Evolutionary conservation across 257 asterid species (phyloP), one percentile per base, ranked within the genome.

Genomic region (Plectranthus barbatus): DNA sequence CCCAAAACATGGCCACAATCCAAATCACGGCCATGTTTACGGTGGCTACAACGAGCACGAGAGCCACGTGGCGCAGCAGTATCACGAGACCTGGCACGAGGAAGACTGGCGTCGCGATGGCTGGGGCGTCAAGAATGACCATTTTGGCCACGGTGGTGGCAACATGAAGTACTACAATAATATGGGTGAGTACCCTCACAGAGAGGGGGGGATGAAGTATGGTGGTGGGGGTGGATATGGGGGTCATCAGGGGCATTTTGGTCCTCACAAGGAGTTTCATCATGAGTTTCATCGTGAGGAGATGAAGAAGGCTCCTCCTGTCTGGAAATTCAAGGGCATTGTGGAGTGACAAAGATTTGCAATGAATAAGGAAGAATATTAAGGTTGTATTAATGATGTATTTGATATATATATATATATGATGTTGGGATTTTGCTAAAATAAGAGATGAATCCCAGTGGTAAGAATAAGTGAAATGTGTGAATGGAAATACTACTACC

Each of bases 251-350:
- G 58, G 48, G 21, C 48, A 48, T 12, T 7, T 24, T 15, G 56
- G 45, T 55, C 45, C 4, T 8, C 46, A 33, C 61, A 34, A 5
- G 44, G 36, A 21, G 5, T 18, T 2, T n/a, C 46, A 3, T 48
- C 0, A 9, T 48, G 49, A 33, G 29, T n/a, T 2, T n/a, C 46
- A 18, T n/a, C 45, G 7, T 20, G 64, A 7, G 64, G 26, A 21
- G 36, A 39, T 5, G 33, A 54, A n/a, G 13, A 56, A 7, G 67
- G 51, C 2, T 24, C 47, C 2, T 24, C 47, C 70, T 2, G 42
- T 33, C 6, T 74, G 79, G 79, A 60, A 40, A 7, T n/a, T 11
- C 50, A 74, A 60, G 65, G 50, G 70, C 55, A 65, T 74, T 10
- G 34, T 0, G 2, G 73, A 70, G 17, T 65, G 47, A 67, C 5